Conservation (phyloP, 148 eudicot species). For the Rhododendron molle region DNA sequence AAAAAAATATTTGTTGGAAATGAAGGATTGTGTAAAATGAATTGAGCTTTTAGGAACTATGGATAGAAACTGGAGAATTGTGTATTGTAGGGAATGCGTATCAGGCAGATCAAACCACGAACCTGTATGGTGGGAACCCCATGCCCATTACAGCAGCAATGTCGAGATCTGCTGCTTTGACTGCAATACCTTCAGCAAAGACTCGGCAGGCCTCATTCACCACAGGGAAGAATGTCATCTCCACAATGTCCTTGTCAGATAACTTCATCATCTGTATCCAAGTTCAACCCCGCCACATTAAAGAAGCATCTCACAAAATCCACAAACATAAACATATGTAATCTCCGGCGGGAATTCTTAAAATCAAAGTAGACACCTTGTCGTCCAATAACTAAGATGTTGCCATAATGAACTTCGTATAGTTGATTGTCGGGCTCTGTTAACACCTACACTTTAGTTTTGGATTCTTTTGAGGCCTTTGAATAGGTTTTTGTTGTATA, state of each 20-base stretch:
- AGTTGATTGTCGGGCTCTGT: not conserved
- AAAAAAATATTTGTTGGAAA: not conserved
- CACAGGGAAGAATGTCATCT: constrained; percentile 92
- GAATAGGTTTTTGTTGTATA: not conserved
- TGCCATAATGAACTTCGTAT: not conserved
- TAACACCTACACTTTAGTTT: not conserved
- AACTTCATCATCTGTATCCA: constrained; percentile 49
- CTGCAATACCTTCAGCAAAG: constrained; percentile 84
- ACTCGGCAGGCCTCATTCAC: constrained; percentile 94
- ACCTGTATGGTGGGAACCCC: constrained; percentile 99
- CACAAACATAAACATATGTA: not conserved
- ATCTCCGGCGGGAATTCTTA: not conserved
- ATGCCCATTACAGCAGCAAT: constrained; percentile 84
- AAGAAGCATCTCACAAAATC: not conserved
- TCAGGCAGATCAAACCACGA: constrained; percentile 11
- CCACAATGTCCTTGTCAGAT: constrained; percentile 77
- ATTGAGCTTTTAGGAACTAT: not conserved
- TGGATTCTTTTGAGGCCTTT: not conserved
- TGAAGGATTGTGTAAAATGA: not conserved
- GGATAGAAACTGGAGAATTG: not conserved
- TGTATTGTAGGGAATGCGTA: not conserved
- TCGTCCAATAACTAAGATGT: not conserved
- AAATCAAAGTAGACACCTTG: not conserved
- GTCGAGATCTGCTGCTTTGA: constrained; percentile 87
- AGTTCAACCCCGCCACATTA: constrained; percentile 9